phyloP scores from a whole-genome alignment of 2,329 filamentous ascomycete species.

The Paramyrothecium roridum region DNA sequence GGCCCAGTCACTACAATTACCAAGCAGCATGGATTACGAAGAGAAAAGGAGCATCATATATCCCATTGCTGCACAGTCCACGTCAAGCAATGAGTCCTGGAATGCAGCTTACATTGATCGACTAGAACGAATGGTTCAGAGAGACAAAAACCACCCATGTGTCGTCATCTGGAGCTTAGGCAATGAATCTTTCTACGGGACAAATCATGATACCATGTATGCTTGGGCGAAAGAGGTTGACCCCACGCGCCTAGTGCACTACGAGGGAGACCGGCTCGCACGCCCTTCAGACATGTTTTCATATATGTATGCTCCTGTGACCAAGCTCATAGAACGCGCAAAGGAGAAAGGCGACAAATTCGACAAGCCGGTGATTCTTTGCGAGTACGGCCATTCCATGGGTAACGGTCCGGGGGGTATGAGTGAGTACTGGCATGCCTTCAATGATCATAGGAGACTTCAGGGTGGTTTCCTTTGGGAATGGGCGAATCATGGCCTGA shows the following conservation, averaged over 20 bases:
- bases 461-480: slow-evolving; percentile 68
- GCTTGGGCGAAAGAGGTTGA: slow-evolving; percentile 58
- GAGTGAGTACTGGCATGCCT: slow-evolving; percentile 64
- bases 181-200: slow-evolving; percentile 69
- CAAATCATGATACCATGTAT: slow-evolving; percentile 67
- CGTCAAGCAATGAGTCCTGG: slow-evolving; percentile 61
- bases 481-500: slow-evolving; percentile 57
- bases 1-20: slow-evolving; percentile 3
- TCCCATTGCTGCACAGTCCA: slow-evolving; percentile 29
- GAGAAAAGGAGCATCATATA: slow-evolving; percentile 3
- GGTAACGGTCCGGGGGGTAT: slow-evolving; percentile 68
- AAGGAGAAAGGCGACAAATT: no score
- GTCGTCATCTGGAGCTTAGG: slow-evolving; percentile 71
- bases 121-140: slow-evolving; percentile 59
- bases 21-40: slow-evolving; percentile 2
- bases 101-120: slow-evolving; percentile 64
- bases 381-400: slow-evolving; percentile 62
- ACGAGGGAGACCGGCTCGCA: slow-evolving; percentile 59
- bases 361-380: slow-evolving; percentile 58
- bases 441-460: slow-evolving; percentile 45
- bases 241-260: slow-evolving; percentile 59
- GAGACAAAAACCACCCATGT: slow-evolving; percentile 58
- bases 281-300: slow-evolving; percentile 60
- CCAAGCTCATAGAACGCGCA: no score
- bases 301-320: slow-evolving; percentile 70